Conservation (phyloP, 192 early-diverging fungal species). For the Cetraspora pellucida region DNA sequence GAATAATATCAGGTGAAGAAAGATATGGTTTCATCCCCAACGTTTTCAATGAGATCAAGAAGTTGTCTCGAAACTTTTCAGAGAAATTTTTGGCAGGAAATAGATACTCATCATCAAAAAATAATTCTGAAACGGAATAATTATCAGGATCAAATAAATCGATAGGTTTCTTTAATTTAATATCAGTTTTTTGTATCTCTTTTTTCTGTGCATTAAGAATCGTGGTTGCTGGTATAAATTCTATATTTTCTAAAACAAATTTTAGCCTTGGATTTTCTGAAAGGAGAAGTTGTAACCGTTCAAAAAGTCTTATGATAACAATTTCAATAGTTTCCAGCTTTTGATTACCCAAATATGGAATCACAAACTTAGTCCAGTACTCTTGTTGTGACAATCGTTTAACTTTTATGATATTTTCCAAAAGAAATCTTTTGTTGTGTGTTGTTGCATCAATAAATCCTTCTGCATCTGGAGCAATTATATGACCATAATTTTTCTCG, state of each 20-base stretch:
- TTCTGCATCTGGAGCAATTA: not conserved
- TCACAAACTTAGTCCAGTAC: not conserved
- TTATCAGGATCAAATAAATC: slow-evolving; percentile 2
- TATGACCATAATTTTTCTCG: not conserved
- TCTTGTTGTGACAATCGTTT: not conserved
- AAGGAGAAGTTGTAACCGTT: not conserved
- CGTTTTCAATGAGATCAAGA: not conserved
- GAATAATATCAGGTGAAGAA: not conserved
- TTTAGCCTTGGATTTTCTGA: not conserved
- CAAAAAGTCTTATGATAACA: not conserved
- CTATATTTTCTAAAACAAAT: not conserved
- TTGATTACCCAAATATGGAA: not conserved
- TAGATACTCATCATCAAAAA: not conserved
- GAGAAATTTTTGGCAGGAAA: not conserved
- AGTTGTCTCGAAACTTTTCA: not conserved
- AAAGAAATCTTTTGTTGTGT: not conserved
- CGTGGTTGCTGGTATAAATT: not conserved
- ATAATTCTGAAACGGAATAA: not conserved
- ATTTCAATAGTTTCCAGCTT: not conserved
- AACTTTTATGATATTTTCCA: not conserved
- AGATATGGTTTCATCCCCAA: not conserved
- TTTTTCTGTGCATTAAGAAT: not conserved
- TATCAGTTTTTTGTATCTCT: not conserved
- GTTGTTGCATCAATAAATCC: not conserved
- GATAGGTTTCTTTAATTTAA: not conserved